A percentile compares a stretch with the other conserved stretches of the same genome.
These are phyloP conservation scores for Heterobasidion parviporum DNA, from an alignment of 1,284 basidiomycete species.

Conservation along the genomic window DNA sequence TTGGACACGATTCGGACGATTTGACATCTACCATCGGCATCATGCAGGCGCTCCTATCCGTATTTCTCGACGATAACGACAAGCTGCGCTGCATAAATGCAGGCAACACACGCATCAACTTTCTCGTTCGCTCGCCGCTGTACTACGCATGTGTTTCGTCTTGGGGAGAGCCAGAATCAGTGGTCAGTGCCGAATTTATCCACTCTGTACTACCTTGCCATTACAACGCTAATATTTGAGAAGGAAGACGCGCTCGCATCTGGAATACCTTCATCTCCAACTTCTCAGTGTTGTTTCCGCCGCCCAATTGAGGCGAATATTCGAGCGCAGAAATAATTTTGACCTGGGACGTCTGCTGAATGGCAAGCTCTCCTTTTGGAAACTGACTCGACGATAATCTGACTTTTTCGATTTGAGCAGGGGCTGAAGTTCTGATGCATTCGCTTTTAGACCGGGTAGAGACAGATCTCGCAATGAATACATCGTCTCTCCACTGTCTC, in stretches of 20 bases:
- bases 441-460: slow-evolving; percentile 67
- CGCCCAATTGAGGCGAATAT: slow-evolving; percentile 78
- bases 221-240: slow-evolving; percentile 26
- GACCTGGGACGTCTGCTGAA: slow-evolving; percentile 81
- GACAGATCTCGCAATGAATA: slow-evolving; percentile 73
- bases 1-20: slow-evolving; percentile 47
- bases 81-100: slow-evolving; percentile 75
- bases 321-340: slow-evolving; percentile 85
- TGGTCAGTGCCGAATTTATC: slow-evolving; percentile 49
- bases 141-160: slow-evolving; percentile 88
- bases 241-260: slow-evolving; percentile 84
- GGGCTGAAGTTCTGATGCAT: slow-evolving; percentile 76
- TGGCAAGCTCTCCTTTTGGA: slow-evolving; percentile 35
- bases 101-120: slow-evolving; percentile 72
- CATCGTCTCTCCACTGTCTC: slow-evolving; percentile 76
- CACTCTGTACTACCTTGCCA: not conserved
- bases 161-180: slow-evolving; percentile 91
- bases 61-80: slow-evolving; percentile 82
- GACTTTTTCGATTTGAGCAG: slow-evolving; percentile 29
- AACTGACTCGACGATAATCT: not conserved
- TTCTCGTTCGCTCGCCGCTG: slow-evolving; percentile 78
- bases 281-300: slow-evolving; percentile 86
- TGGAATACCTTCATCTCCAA: slow-evolving; percentile 92
- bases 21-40: slow-evolving; percentile 83
- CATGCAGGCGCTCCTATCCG: slow-evolving; percentile 91